A percentile compares a stretch with the other conserved stretches of the same genome.
phyloP scores from a whole-genome alignment of 768 basidiomycete genomes.

The Collybia sp. region DNA sequence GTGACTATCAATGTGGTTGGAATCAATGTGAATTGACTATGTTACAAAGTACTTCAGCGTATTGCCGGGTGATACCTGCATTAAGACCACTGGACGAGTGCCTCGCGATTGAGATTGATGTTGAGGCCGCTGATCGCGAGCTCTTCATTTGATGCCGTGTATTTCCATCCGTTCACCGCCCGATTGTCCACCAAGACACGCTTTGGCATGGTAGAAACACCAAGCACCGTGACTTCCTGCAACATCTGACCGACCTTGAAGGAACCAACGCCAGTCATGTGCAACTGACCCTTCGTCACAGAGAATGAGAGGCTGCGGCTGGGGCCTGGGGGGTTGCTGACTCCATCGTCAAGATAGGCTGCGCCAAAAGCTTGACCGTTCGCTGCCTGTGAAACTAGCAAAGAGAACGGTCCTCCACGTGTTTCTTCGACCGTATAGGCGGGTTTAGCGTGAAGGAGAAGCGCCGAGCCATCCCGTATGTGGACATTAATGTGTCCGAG shows the following conservation, averaged over 20 bases:
- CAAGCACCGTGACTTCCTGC: slow-evolving; percentile 53
- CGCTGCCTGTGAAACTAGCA: slow-evolving; percentile 52
- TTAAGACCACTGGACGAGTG: slow-evolving; percentile 20
- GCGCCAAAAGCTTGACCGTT: slow-evolving; percentile 50
- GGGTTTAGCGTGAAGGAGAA: slow-evolving; percentile 59
- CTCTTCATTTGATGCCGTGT: slow-evolving; percentile 30
- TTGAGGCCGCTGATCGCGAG: slow-evolving; percentile 32
- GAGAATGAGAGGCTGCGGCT: slow-evolving; percentile 43
- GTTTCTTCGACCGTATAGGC: slow-evolving; percentile 70
- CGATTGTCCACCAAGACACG: slow-evolving; percentile 34
- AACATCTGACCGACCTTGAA: slow-evolving; percentile 46
- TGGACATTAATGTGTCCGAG: slow-evolving; percentile 76
- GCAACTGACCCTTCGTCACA: slow-evolving; percentile 27
- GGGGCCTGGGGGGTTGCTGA: slow-evolving; percentile 52
- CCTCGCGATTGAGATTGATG: slow-evolving; percentile 36
- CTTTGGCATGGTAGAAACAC: slow-evolving; percentile 36
- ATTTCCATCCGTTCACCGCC: slow-evolving; percentile 30
- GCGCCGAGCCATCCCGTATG: slow-evolving; percentile 61
- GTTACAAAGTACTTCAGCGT: background rate
- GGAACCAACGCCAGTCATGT: slow-evolving; percentile 29
- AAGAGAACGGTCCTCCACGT: slow-evolving; percentile 51
- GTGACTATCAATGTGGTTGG: no score
- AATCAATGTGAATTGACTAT: background rate
- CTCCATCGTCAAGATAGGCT: slow-evolving; percentile 70
- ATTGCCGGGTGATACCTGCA: background rate